phyloP scores from a whole-genome alignment of 1,284 basidiomycete genomes.

The Cryptococcus jaspeensis region DNA sequence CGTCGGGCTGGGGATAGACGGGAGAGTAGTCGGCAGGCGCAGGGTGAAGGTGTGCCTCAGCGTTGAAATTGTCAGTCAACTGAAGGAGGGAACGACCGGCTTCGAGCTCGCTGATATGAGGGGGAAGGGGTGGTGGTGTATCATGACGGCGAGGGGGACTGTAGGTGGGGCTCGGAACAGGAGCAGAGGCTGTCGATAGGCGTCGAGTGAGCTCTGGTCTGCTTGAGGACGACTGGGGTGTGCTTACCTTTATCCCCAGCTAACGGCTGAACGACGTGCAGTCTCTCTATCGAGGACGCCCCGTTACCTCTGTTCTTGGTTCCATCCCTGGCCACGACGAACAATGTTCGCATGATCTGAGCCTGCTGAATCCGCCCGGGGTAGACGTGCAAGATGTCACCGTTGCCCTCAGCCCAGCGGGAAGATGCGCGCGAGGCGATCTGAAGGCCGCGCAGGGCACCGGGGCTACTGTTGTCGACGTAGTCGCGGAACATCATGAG shows the following conservation, averaged over 20 bases:
- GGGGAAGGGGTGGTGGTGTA: background rate
- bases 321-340: constrained; percentile 3
- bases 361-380: background rate
- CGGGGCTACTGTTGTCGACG: background rate
- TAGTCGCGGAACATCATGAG: constrained; percentile 7
- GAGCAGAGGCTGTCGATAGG: too few relatives aligned
- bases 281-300: background rate
- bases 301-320: background rate
- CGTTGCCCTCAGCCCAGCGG: constrained; percentile 4
- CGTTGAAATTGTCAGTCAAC: background rate
- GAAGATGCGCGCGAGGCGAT: background rate
- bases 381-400: background rate
- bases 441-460: constrained; percentile 1
- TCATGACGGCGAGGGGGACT: too few relatives aligned
- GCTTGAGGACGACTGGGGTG: background rate
- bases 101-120: background rate
- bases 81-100: constrained; percentile 1
- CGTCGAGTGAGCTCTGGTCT: too few relatives aligned
- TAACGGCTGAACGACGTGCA: constrained; percentile 1
- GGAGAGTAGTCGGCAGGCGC: background rate
- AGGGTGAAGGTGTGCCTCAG: background rate
- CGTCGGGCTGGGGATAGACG: background rate
- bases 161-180: too few relatives aligned
- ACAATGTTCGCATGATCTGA: constrained; percentile 3
- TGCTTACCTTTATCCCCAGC: background rate